Evolutionary conservation across 768 basidiomycete species (phyloP), one percentile per base, ranked within the genome.

Genomic region (Lactifluus pinguis): DNA sequence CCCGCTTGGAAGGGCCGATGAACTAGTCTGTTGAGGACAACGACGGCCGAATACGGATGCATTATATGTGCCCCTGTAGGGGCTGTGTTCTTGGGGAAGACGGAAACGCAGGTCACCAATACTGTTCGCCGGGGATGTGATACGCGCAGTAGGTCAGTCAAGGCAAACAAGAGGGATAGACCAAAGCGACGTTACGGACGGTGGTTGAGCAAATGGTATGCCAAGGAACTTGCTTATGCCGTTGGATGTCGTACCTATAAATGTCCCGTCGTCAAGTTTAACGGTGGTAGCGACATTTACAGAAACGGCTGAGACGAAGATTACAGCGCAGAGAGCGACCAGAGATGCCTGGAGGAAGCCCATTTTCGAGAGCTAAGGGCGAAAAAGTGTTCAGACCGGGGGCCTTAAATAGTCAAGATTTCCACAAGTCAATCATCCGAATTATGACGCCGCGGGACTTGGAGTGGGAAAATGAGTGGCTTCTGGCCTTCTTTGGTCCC

Each of bases 121-220:
- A 15, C 75, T 76, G 32, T 25, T 25, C 32, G 13, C 6, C n/a
- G 30, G 13, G 25, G 25, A 25, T 25, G 25, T 4, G 8, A n/a
- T 10, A 21, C 21, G 11, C 9, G 19, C 19, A 2, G 39, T 14
- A 48, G 41, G 17, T 47, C 25, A 19, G 41, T 14, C 7, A 32
- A 21, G 32, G 34, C 41, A 14, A 19, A 21, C 21, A 44, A 50
- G n/a, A n/a, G 47, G 1, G 38, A 39, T 21, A 2, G 42, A n/a
- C 10, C 42, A 38, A 19, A 47, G 17, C 0, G n/a, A 3, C 0
- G 44, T 8, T 19, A 54, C 73, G 14, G 65, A 78, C 75, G 73
- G 74, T 38, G 75, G 72, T 30, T 71, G 65, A 5, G 76, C 74
- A 44, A 72, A 79, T 0, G 74, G 77, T 10, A 79, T 74, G 2